Evolutionary conservation across 768 basidiomycete genomes (phyloP), one percentile per base, ranked within the genome.

Genomic region (Pholiota conissans): DNA sequence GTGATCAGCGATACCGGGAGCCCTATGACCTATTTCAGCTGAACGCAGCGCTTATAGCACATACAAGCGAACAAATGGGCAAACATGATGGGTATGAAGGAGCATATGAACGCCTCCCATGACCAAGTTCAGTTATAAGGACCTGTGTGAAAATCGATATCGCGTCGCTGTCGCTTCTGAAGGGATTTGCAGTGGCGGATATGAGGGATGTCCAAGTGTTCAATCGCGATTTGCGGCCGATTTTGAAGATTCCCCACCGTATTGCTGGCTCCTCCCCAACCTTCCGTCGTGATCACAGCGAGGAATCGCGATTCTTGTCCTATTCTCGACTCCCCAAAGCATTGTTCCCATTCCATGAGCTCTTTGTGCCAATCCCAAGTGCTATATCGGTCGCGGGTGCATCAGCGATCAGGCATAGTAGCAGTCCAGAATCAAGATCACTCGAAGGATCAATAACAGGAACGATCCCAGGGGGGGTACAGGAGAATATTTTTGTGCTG

Each of bases 51-150:
- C 42, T 45, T 22, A 24, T 26, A 45, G 42, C 42, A 45, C 22
- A 20, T 45, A 45, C 42, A 11, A n/a, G 18, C 20, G 13, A 22
- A 45, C n/a, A 22, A 45, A 45, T 24, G 22, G 22, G 22, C 24
- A 45, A 24, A 45, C 18, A 20, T 45, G 42, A 24, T 45, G 42
- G 24, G 24, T 45, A 45, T 24, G 42, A 45, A n/a, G 34, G 34
- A 39, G 50, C 50, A 52, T 52, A 52, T 52, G 50, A 35, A 35
- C 50, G 16, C 32, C 32, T 52, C 50, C 50, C 42, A 54, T 54
- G 53, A 20, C 30, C 9, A 32, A 40, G 24, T 52, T 28, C 42
- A 45, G 42, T 24, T 22, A 45, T 5, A 8, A 45, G 42, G 13
- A 20, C 24, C 42, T n/a, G 42, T 45, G 42, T 45, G 42, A 45